Percentiles rank a stretch among this genome's conserved stretches.
Evolutionary conservation across 495 filamentous ascomycete genomes (phyloP).

Genomic region (Annulohypoxylon moriforme): DNA sequence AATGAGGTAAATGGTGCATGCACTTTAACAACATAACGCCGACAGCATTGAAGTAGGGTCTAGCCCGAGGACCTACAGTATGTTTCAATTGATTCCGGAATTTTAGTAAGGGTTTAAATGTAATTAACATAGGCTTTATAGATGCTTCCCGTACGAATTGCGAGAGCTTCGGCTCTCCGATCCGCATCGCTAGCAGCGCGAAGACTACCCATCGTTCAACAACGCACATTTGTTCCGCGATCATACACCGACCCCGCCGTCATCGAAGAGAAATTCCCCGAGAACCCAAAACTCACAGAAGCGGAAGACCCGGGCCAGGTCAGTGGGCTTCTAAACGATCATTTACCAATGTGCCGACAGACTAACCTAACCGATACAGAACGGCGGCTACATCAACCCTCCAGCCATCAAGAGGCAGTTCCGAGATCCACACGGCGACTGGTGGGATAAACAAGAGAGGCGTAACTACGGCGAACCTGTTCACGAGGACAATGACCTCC

Average conservation of each 20-base stretch:
- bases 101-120: background rate
- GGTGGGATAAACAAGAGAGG: conserved; percentile 98
- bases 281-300: conserved; percentile 63
- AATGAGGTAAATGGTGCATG: background rate
- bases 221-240: conserved; percentile 61
- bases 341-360: conserved; percentile 40
- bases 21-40: conserved; percentile 3
- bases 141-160: conserved; percentile 77
- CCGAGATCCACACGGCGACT: conserved; percentile 92
- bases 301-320: conserved; percentile 84
- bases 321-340: background rate
- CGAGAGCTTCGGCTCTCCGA: conserved; percentile 64
- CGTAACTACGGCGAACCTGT: conserved; percentile 95
- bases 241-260: conserved; percentile 51
- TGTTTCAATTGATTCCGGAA: conserved; percentile 21
- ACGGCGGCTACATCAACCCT: conserved; percentile 93
- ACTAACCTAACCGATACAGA: conserved; percentile 64
- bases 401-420: conserved; percentile 82
- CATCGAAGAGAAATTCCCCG: conserved; percentile 64
- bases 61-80: conserved; percentile 36
- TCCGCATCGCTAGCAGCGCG: conserved; percentile 57
- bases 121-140: conserved; percentile 41
- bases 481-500: conserved; percentile 96
- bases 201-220: conserved; percentile 61
- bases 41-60: conserved; percentile 30